Conservation (phyloP, 805 yeast genomes). For the Groenewaldozyma tartarivorans region DNA sequence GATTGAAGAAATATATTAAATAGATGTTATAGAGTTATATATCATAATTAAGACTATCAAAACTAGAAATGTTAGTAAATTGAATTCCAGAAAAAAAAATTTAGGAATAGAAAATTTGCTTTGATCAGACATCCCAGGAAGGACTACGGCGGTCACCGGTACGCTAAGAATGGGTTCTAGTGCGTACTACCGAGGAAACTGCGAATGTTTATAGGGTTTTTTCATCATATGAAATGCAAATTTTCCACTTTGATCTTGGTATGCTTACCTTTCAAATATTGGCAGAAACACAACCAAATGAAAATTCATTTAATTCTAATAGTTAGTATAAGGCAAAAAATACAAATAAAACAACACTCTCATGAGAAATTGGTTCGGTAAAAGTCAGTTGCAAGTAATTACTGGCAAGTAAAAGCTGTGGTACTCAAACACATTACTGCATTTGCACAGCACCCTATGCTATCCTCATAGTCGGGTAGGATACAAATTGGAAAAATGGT, state of each 20-base stretch:
- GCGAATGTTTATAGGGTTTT: slow-evolving; percentile 30
- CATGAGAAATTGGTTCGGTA: slow-evolving; percentile 11
- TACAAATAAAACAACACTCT: too few species aligned
- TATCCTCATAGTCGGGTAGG: slow-evolving; percentile 35
- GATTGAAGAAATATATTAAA: slow-evolving; percentile 53
- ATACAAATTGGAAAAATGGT: slow-evolving; percentile 28
- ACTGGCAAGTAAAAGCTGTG: slow-evolving; percentile 35
- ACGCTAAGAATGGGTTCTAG: slow-evolving; percentile 29
- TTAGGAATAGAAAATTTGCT: neutral
- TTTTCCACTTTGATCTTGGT: too few species aligned
- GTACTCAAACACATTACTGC: too few species aligned
- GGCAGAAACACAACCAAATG: too few species aligned
- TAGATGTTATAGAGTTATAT: neutral
- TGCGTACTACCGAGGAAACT: slow-evolving; percentile 37
- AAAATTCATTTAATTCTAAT: neutral
- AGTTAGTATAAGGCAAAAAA: slow-evolving; percentile 10
- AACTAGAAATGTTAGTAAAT: slow-evolving; percentile 1
- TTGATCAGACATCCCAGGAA: slow-evolving; percentile 35
- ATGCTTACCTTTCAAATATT: too few species aligned
- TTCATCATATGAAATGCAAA: slow-evolving; percentile 25
- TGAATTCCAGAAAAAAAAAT: neutral
- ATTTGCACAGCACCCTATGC: slow-evolving; percentile 27
- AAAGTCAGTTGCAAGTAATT: slow-evolving; percentile 14
- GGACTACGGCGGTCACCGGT: slow-evolving; percentile 34
- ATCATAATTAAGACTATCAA: neutral